These are phyloP conservation scores for Dryadomyces sulphureus DNA, from an alignment of 2,329 filamentous ascomycete genomes.

Conservation along the genomic window DNA sequence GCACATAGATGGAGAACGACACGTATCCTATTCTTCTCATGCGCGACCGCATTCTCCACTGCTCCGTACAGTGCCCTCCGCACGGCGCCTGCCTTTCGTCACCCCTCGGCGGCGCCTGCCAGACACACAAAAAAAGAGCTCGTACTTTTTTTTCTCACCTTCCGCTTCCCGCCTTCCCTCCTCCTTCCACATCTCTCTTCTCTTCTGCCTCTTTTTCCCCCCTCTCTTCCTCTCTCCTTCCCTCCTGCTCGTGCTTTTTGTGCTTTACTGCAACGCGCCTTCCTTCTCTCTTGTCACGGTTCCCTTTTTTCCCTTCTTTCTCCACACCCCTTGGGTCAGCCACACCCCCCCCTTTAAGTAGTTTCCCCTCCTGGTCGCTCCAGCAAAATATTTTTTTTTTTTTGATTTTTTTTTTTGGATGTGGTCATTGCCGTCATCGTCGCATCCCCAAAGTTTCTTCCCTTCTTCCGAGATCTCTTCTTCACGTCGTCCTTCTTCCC, in stretches of 20 bases:
- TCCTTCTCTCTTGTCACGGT: conserved; percentile 4
- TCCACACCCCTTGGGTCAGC: neutral
- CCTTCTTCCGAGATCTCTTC: neutral
- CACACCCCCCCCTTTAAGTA: neutral
- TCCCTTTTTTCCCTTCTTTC: conserved; percentile 1
- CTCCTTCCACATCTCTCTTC: neutral
- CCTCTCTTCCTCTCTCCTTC: neutral
- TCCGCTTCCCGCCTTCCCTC: neutral
- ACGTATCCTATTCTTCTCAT: no score
- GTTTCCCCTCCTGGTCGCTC: neutral
- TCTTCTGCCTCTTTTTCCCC: neutral
- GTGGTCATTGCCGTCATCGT: conserved; percentile 5
- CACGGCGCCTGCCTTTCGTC: neutral
- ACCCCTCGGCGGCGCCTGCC: conserved; percentile 1
- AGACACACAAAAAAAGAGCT: conserved; percentile 1
- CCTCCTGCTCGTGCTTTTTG: conserved; percentile 2
- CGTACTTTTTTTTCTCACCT: conserved; percentile 2
- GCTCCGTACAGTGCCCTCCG: no score
- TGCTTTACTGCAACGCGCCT: conserved; percentile 2
- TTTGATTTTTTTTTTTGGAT: conserved; percentile 1
- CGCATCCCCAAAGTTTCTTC: conserved; percentile 1
- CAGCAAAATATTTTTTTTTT: neutral
- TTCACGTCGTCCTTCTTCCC: neutral
- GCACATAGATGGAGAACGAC: no score
- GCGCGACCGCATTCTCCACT: no score